Percentiles rank a stretch among this genome's conserved stretches.
These are phyloP conservation scores for Xylaria nigripes DNA, from an alignment of 495 filamentous ascomycete species.

Conservation along the genomic window DNA sequence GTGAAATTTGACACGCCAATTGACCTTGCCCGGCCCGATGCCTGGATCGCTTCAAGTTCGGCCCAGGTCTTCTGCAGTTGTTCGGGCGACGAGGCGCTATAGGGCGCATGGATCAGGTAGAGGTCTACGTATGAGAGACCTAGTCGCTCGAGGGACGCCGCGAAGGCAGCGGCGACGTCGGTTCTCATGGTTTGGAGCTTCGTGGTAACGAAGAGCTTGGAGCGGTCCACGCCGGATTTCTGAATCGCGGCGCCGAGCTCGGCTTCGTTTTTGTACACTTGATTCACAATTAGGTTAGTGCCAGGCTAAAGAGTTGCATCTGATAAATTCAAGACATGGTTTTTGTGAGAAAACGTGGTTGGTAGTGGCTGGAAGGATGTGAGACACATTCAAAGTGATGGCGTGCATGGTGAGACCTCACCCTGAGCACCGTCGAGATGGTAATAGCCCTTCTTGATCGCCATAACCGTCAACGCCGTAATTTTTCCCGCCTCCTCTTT, in stretches of 20 bases:
- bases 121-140: slow-evolving; percentile 75
- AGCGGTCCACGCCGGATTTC: slow-evolving; percentile 54
- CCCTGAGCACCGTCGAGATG: slow-evolving; percentile 76
- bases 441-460: slow-evolving; percentile 61
- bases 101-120: slow-evolving; percentile 76
- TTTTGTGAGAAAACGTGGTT: background rate
- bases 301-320: background rate
- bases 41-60: slow-evolving; percentile 66
- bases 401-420: slow-evolving; percentile 14
- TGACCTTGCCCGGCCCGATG: slow-evolving; percentile 59
- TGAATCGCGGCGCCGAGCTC: slow-evolving; percentile 71
- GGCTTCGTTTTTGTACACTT: slow-evolving; percentile 70
- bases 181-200: slow-evolving; percentile 53
- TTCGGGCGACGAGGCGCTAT: slow-evolving; percentile 51
- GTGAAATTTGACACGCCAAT: slow-evolving; percentile 86
- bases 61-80: slow-evolving; percentile 66
- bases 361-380: background rate
- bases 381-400: background rate
- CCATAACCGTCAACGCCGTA: slow-evolving; percentile 55
- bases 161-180: slow-evolving; percentile 60
- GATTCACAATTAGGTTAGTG: background rate
- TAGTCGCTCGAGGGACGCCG: slow-evolving; percentile 63
- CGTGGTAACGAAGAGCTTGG: slow-evolving; percentile 68
- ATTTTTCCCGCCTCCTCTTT: slow-evolving; percentile 41
- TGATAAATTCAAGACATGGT: background rate